These are phyloP conservation scores for Ophiostoma tasmaniense DNA, from an alignment of 2,329 filamentous ascomycete species.

Conservation along the genomic window DNA sequence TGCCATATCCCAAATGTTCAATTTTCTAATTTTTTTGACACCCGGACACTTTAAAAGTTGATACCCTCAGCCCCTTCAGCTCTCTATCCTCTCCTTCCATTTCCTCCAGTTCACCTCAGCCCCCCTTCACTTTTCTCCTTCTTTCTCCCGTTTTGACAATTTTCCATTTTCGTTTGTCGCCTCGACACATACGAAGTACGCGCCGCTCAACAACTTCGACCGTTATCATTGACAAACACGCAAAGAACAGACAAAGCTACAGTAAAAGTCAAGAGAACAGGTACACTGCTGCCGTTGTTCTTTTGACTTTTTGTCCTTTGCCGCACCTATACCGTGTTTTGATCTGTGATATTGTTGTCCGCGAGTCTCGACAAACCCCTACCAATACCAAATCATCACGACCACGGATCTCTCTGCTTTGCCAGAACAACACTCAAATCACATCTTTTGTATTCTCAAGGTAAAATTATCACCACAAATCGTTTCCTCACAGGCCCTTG, in stretches of 20 bases:
- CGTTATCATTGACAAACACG: background rate
- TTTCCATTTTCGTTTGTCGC: background rate
- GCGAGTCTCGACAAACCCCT: background rate
- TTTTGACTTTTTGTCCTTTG: background rate
- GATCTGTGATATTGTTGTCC: background rate
- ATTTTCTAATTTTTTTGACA: background rate
- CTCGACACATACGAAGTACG: background rate
- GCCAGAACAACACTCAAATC: background rate
- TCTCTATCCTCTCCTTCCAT: background rate
- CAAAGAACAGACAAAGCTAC: background rate
- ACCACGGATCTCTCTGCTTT: background rate
- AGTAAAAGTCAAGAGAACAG: background rate
- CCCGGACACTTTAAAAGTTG: background rate
- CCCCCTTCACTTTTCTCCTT: background rate
- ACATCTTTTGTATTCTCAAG: background rate
- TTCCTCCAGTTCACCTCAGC: background rate
- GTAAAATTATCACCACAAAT: background rate
- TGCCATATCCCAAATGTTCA: background rate
- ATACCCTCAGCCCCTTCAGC: background rate
- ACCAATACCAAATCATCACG: background rate
- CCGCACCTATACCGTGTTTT: background rate
- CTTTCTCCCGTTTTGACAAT: background rate
- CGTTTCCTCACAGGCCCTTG: too few relatives aligned
- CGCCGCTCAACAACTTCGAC: background rate
- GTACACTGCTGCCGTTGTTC: background rate